A percentile compares a stretch with the other conserved stretches of the same genome.
These are phyloP conservation scores for Rickenella mellea DNA, from an alignment of 768 basidiomycete genomes.

Conservation along the genomic window DNA sequence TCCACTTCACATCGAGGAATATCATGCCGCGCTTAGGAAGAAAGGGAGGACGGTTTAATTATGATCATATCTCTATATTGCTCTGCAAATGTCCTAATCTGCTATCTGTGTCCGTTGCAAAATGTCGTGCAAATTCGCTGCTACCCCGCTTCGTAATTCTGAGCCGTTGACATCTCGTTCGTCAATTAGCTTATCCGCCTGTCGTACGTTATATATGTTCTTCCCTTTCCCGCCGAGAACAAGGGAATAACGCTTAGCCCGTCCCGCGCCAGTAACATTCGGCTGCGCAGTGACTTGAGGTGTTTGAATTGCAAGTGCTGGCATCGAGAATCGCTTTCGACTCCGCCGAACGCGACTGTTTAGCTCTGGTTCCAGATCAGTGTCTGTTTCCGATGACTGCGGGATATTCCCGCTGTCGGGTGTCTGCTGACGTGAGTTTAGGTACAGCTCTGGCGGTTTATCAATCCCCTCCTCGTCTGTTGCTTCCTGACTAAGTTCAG, in stretches of 20 bases:
- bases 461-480: background rate
- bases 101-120: background rate
- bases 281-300: slow-evolving; percentile 60
- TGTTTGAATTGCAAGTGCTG: slow-evolving; percentile 69
- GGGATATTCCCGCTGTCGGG: background rate
- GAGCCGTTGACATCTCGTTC: slow-evolving; percentile 20
- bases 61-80: background rate
- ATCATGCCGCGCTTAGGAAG: slow-evolving; percentile 9
- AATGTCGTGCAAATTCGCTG: background rate
- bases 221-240: slow-evolving; percentile 33
- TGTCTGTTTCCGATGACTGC: background rate
- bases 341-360: no score
- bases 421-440: background rate
- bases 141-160: slow-evolving; percentile 17
- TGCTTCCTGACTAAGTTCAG: background rate
- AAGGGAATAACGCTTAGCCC: slow-evolving; percentile 48
- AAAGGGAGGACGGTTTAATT: background rate
- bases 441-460: no score
- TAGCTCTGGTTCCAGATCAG: no score
- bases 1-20: slow-evolving; percentile 33
- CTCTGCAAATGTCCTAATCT: background rate
- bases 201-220: slow-evolving; percentile 11
- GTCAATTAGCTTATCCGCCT: slow-evolving; percentile 10
- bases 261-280: slow-evolving; percentile 22
- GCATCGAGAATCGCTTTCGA: slow-evolving; percentile 64